Conservation (phyloP, 1,139 yeast species). For the Hyphopichia khmerensis region DNA sequence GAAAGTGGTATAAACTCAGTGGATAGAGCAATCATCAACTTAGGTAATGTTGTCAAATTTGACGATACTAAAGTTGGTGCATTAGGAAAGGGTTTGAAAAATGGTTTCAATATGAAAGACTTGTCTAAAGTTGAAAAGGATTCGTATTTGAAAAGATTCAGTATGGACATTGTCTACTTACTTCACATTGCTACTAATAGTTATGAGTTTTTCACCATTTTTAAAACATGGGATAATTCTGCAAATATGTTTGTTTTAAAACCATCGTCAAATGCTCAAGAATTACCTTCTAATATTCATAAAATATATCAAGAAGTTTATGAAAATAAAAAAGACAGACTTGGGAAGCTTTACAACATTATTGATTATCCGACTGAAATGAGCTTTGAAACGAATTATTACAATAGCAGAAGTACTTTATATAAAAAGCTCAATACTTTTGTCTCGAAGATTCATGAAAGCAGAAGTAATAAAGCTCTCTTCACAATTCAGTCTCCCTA, state of each 20-base stretch:
- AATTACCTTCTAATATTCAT: constrained; percentile 53
- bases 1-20: constrained; percentile 69
- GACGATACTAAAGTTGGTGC: constrained; percentile 74
- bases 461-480: constrained; percentile 65
- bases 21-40: constrained; percentile 74
- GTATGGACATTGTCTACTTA: constrained; percentile 64
- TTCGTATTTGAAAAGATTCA: constrained; percentile 53
- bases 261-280: constrained; percentile 70
- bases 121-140: constrained; percentile 46
- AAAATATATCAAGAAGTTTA: constrained; percentile 56
- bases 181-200: constrained; percentile 75
- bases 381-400: constrained; percentile 53
- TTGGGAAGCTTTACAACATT: constrained; percentile 41
- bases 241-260: constrained; percentile 62
- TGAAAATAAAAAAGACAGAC: constrained; percentile 44
- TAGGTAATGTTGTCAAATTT: constrained; percentile 73
- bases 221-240: constrained; percentile 61
- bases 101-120: constrained; percentile 74
- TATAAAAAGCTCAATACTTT: constrained; percentile 54
- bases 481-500: constrained; percentile 76
- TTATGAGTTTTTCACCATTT: constrained; percentile 70
- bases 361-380: constrained; percentile 53
- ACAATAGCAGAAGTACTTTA: constrained; percentile 46
- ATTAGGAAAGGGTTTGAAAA: constrained; percentile 81
- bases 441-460: constrained; percentile 61